Evolutionary conservation across 345 rosid genomes (phyloP).

Genomic region (Lepidium aucheri): DNA sequence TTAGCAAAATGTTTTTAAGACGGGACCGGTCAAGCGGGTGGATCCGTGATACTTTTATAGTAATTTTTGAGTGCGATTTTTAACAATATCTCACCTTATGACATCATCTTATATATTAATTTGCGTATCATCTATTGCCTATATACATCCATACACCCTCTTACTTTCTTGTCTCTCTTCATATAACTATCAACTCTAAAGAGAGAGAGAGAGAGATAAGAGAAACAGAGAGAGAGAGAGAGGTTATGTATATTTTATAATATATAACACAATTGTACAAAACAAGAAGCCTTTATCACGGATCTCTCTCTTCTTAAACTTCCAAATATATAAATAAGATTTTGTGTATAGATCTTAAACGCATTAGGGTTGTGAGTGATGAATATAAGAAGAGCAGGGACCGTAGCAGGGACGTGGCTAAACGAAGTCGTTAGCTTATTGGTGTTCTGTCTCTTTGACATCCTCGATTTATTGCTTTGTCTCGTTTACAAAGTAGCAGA

Average conservation of each 20-base stretch:
- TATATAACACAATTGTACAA: not conserved
- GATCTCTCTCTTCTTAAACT: not conserved
- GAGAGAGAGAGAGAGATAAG: not conserved
- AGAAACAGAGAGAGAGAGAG: not conserved
- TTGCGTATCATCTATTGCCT: not conserved
- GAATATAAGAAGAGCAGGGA: constrained; percentile 23
- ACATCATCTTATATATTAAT: constrained; percentile 15
- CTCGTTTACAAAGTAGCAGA: constrained; percentile 62
- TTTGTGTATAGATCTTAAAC: not conserved
- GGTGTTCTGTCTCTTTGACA: constrained; percentile 72
- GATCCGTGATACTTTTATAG: constrained; percentile 14
- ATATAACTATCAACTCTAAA: not conserved
- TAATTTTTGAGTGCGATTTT: not conserved
- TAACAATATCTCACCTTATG: constrained; percentile 1
- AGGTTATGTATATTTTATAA: not conserved
- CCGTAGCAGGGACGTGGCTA: constrained; percentile 34
- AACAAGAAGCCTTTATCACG: not conserved
- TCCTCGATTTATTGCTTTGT: constrained; percentile 62
- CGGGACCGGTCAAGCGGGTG: constrained; percentile 17
- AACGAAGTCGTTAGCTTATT: constrained; percentile 61
- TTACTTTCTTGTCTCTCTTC: not conserved
- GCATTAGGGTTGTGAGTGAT: not conserved
- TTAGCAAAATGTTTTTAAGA: constrained; percentile 6
- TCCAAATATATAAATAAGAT: not conserved
- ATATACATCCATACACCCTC: constrained; percentile 1